Evolutionary conservation across 805 yeast genomes (phyloP).

Genomic region (Candida berthetii): DNA sequence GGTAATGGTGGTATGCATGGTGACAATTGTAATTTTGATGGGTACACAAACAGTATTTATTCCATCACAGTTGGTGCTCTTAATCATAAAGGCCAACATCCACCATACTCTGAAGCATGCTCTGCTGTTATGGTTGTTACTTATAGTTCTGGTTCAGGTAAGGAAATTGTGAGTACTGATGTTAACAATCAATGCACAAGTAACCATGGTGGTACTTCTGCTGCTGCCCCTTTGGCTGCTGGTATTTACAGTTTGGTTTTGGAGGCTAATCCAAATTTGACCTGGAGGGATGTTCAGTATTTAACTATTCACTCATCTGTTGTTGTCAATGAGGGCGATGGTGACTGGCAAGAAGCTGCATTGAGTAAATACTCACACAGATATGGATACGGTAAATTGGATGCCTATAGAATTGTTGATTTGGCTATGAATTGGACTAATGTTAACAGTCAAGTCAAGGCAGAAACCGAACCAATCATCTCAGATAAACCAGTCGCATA

Average conservation of each 20-base stretch:
- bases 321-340: slow-evolving; percentile 60
- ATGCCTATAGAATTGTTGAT: slow-evolving; percentile 69
- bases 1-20: slow-evolving; percentile 86
- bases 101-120: slow-evolving; percentile 87
- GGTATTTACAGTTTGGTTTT: slow-evolving; percentile 86
- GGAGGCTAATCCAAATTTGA: slow-evolving; percentile 76
- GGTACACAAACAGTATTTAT: slow-evolving; percentile 92
- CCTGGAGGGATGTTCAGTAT: slow-evolving; percentile 96
- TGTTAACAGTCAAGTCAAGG: slow-evolving; percentile 92
- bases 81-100: slow-evolving; percentile 82
- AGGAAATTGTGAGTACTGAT: slow-evolving; percentile 85
- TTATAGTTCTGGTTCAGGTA: slow-evolving; percentile 86
- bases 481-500: slow-evolving; percentile 15
- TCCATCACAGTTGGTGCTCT: slow-evolving; percentile 94
- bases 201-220: slow-evolving; percentile 93
- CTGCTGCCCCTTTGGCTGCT: slow-evolving; percentile 98
- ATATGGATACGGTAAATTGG: slow-evolving; percentile 90
- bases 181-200: slow-evolving; percentile 62
- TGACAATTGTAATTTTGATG: slow-evolving; percentile 95
- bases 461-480: slow-evolving; percentile 28
- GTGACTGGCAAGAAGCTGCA: slow-evolving; percentile 68
- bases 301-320: slow-evolving; percentile 66
- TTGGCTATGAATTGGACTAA: slow-evolving; percentile 70
- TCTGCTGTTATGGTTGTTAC: slow-evolving; percentile 93
- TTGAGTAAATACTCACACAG: slow-evolving; percentile 71